A percentile compares a stretch with the other conserved stretches of the same genome.
Conservation (phyloP, 2,329 filamentous ascomycete species). For the Arachnomyces sp. region DNA sequence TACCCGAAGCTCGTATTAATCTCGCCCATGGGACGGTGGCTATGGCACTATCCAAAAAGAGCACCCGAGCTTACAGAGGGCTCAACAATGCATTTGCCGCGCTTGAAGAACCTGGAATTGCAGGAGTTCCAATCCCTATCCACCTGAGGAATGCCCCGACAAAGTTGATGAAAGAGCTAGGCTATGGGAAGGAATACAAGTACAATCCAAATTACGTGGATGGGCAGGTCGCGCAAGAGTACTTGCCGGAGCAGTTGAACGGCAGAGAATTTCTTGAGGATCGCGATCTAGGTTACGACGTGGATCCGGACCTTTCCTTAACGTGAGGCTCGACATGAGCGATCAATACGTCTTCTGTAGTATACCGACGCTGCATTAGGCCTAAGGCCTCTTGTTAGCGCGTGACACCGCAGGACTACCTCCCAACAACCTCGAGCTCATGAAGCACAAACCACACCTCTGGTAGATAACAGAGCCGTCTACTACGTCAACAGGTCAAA, state of each 20-base stretch:
- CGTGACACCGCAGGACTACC: too few relatives aligned
- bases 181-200: conserved; percentile 87
- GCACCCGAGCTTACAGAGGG: conserved; percentile 75
- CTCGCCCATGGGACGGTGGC: conserved; percentile 82
- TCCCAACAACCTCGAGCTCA: too few relatives aligned
- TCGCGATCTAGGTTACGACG: conserved; percentile 65
- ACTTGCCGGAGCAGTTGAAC: conserved; percentile 69
- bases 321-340: too few relatives aligned
- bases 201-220: conserved; percentile 88
- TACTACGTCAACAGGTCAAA: too few relatives aligned
- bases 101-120: conserved; percentile 74
- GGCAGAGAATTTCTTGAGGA: conserved; percentile 73
- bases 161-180: conserved; percentile 83
- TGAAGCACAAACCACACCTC: too few relatives aligned
- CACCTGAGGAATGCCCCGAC: conserved; percentile 92
- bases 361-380: too few relatives aligned
- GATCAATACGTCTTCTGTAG: too few relatives aligned
- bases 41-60: conserved; percentile 73
- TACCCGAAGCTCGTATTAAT: conserved; percentile 90
- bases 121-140: conserved; percentile 71
- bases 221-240: conserved; percentile 77
- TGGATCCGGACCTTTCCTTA: conserved; percentile 59
- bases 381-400: too few relatives aligned
- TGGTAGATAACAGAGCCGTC: too few relatives aligned
- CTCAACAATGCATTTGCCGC: conserved; percentile 73